Conservation (phyloP, 495 filamentous ascomycete species). For the Xylaria nigripes region DNA sequence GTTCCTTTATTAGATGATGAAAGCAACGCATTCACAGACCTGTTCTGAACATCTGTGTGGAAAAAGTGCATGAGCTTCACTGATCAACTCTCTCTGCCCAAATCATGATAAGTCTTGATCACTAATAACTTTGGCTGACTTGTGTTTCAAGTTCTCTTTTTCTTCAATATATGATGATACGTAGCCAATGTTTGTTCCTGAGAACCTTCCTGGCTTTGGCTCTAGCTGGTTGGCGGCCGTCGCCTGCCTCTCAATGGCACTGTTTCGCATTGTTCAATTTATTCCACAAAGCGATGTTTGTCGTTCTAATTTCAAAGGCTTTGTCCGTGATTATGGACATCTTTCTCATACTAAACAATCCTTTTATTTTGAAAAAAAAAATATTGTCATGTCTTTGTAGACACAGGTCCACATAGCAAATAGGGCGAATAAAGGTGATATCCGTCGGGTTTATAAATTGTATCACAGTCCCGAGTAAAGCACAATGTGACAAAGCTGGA, state of each 20-base stretch:
- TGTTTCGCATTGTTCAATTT: too few relatives aligned
- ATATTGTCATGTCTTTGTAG: not conserved
- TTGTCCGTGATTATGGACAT: not conserved
- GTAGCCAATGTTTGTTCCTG: too few relatives aligned
- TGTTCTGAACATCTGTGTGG: slow-evolving; percentile 49
- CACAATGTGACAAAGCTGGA: not conserved
- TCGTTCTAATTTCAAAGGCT: not conserved
- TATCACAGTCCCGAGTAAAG: not conserved
- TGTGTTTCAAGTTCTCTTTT: not conserved
- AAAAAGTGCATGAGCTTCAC: slow-evolving; percentile 37
- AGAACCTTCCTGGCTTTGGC: too few relatives aligned
- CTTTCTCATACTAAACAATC: not conserved
- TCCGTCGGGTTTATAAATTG: not conserved
- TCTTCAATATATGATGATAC: not conserved
- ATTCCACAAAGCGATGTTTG: too few relatives aligned
- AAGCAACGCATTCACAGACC: slow-evolving; percentile 48
- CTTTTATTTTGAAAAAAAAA: not conserved
- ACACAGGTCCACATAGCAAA: not conserved
- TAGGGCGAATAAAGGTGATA: not conserved
- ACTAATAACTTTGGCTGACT: not conserved
- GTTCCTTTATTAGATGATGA: slow-evolving; percentile 33
- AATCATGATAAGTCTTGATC: not conserved
- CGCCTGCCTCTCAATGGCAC: too few relatives aligned
- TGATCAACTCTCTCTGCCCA: slow-evolving; percentile 19
- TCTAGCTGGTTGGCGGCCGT: not conserved